A percentile compares a stretch with the other conserved stretches of the same genome.
These are phyloP conservation scores for Fraxinus floribunda DNA, from an alignment of 305 asterid species.

Conservation along the genomic window DNA sequence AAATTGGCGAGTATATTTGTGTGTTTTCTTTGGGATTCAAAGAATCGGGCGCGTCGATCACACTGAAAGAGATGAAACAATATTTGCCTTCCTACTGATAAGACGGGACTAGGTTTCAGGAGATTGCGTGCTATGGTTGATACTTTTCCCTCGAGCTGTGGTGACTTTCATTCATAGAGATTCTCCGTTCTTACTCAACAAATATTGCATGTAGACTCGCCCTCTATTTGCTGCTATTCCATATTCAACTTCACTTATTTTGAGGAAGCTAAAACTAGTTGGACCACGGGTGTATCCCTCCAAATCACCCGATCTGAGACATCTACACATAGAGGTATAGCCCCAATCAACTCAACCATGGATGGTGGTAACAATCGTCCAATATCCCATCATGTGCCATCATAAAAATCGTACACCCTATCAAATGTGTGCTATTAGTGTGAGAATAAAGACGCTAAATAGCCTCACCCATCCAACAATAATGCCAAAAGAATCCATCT, in stretches of 20 bases:
- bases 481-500: background rate
- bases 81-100: too few relatives aligned
- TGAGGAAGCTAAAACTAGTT: background rate
- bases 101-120: background rate
- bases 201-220: background rate
- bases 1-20: background rate
- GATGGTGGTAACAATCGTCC: background rate
- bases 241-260: too few relatives aligned
- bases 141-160: background rate
- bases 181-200: background rate
- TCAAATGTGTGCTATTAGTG: background rate
- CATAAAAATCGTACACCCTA: background rate
- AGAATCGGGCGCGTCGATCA: background rate
- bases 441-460: background rate
- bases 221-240: background rate
- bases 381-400: background rate
- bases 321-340: background rate
- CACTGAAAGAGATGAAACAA: too few relatives aligned
- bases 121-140: background rate
- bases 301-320: background rate
- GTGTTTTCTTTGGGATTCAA: background rate
- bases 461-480: background rate
- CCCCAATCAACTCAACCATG: background rate
- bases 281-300: background rate
- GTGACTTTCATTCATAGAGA: background rate